Evolutionary conservation across 495 filamentous ascomycete genomes (phyloP), one percentile per base, ranked within the genome.

Genomic region (Recurvomyces mirabilis): DNA sequence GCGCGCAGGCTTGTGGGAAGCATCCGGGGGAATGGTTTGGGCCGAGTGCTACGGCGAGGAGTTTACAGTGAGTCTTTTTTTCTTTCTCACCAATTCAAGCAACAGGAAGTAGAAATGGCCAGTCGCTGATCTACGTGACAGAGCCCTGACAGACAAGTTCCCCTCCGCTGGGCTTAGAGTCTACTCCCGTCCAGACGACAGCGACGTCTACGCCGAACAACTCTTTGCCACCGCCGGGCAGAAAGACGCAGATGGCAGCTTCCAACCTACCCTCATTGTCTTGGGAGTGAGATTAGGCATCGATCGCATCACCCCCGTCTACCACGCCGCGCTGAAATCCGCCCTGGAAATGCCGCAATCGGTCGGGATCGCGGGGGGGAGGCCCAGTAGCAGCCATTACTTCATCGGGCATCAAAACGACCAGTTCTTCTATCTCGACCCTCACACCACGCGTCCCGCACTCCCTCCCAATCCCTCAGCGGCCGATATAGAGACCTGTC

Each of bases 11-110:
- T 11, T 98, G 91, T 58, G 87, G 86, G 5, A 96, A 94, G 59
- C 81, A 88, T 60, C 89, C 93, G 0, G 93, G 93, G 19, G 84
- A 95, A 63, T 99, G 93, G 93, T 99, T 99, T 69, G 93, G 93
- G 9, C 93, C 93, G n/a, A 94, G 86, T 13, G 91, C 93, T 5
- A 93, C 93, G 1, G 86, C 93, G n/a, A 76, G 79, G 45, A 95
- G 93, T 61, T 94, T 99, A 41, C 79, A 93, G 87, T 94, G 64
- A 56, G 85, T 68, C 21, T 5, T 11, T 25, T n/a, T 40, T 11
- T 21, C 35, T 11, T 28, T 19, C 15, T 28, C 33, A n/a, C 41
- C 35, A 22, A 22, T 15, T 26, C 19, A 13, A 21, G 21, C n/a
- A 12, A 37, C n/a, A 31, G n/a, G n/a, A n/a, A n/a, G n/a, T n/a